Evolutionary conservation across 805 yeast species (phyloP).

Genomic region (Wickerhamiella azymoides): DNA sequence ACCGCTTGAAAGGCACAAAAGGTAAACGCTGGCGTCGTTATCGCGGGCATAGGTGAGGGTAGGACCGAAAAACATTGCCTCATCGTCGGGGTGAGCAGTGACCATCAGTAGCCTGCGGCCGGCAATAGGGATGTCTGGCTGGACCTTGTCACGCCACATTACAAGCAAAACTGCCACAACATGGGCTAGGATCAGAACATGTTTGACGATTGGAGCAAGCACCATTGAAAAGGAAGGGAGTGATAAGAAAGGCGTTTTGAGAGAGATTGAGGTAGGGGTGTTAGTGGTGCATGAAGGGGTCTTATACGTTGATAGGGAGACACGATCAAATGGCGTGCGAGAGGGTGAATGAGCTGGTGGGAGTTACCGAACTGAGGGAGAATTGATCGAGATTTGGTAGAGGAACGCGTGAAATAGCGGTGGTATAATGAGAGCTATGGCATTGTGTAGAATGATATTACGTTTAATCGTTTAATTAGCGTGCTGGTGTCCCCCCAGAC

Average conservation of each 20-base stretch:
- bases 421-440: no score
- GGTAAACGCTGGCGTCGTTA: conserved; percentile 30
- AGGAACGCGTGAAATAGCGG: no score
- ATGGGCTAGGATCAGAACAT: background rate
- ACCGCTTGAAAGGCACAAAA: conserved; percentile 68
- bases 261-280: background rate
- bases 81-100: conserved; percentile 97
- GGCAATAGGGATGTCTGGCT: background rate
- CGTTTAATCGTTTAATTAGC: no score
- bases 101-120: conserved; percentile 29
- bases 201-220: background rate
- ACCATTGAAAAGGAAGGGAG: background rate
- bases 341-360: no score
- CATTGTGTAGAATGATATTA: no score
- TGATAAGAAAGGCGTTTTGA: background rate
- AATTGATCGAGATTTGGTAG: no score
- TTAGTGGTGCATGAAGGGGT: background rate
- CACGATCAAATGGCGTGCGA: background rate
- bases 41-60: conserved; percentile 36
- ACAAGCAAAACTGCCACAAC: background rate
- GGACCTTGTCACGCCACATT: background rate
- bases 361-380: no score
- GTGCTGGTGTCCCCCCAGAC: no score
- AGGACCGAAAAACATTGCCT: conserved; percentile 93
- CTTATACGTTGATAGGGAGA: background rate